Conservation (phyloP, 495 filamentous ascomycete genomes). For the Cudoniella acicularis region DNA sequence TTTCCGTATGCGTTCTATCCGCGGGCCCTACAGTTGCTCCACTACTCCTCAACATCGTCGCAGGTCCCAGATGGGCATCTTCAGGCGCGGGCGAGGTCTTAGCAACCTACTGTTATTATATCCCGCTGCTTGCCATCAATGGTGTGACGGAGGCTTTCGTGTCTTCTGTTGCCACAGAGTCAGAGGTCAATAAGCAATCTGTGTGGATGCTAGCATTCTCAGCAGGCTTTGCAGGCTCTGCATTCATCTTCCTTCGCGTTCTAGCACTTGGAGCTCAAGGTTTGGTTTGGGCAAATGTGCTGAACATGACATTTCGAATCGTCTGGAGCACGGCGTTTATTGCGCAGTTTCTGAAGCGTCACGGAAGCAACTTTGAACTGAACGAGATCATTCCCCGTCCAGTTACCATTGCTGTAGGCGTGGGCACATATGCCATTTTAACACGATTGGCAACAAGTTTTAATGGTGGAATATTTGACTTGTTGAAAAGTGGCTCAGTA, state of each 20-base stretch:
- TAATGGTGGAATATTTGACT: conserved; percentile 33
- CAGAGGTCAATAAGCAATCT: conserved; percentile 69
- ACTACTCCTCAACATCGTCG: conserved; percentile 63
- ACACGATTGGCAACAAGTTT: conserved; percentile 17
- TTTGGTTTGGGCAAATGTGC: conserved; percentile 76
- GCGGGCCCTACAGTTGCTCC: conserved; percentile 73
- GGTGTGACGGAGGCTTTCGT: conserved; percentile 92
- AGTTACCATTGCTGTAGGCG: conserved; percentile 11
- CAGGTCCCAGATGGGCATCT: conserved; percentile 68
- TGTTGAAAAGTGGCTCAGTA: conserved; percentile 47
- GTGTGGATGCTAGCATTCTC: conserved; percentile 80
- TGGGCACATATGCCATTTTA: conserved; percentile 17
- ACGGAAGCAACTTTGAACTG: conserved; percentile 30
- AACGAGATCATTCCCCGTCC: conserved; percentile 27
- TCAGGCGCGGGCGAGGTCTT: conserved; percentile 62
- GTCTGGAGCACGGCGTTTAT: conserved; percentile 77
- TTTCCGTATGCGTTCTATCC: conserved; percentile 61
- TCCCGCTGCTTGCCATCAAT: conserved; percentile 88
- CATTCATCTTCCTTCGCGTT: conserved; percentile 65
- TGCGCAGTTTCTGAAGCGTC: conserved; percentile 50
- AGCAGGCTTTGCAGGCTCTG: conserved; percentile 63
- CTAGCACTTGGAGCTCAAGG: conserved; percentile 69
- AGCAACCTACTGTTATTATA: conserved; percentile 81
- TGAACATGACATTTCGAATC: conserved; percentile 83
- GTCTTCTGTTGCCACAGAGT: conserved; percentile 68